phyloP scores from a whole-genome alignment of 2,329 filamentous ascomycete genomes.

The Aspergillus quadrilineatus region DNA sequence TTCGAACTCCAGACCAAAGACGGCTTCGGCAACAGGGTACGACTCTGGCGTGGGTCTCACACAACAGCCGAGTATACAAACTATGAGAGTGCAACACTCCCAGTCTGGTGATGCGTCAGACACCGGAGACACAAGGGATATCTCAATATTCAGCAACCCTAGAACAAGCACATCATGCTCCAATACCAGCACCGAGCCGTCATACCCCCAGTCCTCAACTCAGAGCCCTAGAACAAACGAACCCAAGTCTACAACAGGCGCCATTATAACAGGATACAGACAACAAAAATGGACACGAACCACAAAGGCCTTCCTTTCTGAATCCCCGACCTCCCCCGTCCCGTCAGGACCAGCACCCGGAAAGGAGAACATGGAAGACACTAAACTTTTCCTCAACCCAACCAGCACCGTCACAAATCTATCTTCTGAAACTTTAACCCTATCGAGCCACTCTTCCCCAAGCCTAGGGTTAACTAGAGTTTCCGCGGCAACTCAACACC shows the following conservation, averaged over 20 bases:
- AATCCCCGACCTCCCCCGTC: not conserved
- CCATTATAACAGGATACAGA: not conserved
- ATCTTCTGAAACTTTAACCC: constrained; percentile 2
- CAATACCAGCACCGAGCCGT: constrained; percentile 5
- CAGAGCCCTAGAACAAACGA: constrained; percentile 1
- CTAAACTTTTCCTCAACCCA: constrained; percentile 22
- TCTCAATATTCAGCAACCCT: constrained; percentile 9
- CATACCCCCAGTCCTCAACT: constrained; percentile 4
- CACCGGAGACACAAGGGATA: not conserved
- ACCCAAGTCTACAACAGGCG: constrained; percentile 7
- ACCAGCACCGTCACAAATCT: constrained; percentile 11
- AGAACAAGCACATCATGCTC: constrained; percentile 15
- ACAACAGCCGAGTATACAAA: constrained; percentile 21
- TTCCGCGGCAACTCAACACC: not conserved
- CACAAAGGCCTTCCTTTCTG: constrained; percentile 12
- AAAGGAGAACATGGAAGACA: constrained; percentile 10
- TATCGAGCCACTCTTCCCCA: constrained; percentile 7
- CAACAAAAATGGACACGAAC: constrained; percentile 8
- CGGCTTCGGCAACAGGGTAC: constrained; percentile 14
- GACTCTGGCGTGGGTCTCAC: constrained; percentile 26
- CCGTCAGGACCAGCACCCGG: not conserved
- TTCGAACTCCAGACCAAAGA: constrained; percentile 7
- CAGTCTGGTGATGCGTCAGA: constrained; percentile 16
- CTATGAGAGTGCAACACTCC: constrained; percentile 14
- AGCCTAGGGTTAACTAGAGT: constrained; percentile 12